Evolutionary conservation across 1,139 yeast genomes (phyloP), one percentile per base, ranked within the genome.

Genomic region (Saccharomycopsis phalli): DNA sequence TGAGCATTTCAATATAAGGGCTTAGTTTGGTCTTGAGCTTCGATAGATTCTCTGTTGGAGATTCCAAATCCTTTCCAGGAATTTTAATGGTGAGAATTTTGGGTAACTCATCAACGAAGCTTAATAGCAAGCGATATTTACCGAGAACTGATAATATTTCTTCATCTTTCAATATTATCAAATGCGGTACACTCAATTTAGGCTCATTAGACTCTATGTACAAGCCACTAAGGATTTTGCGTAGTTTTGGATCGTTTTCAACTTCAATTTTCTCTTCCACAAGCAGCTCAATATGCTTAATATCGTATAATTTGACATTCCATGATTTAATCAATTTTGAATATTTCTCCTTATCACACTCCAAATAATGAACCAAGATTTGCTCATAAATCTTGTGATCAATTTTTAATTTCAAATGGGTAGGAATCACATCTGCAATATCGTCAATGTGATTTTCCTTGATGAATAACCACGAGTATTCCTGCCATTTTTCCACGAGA

Each of bases 141-240:
- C 76, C 63, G 37, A 87, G 62, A 41, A 84, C 70, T 33, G 68
- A 65, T 32, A 87, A 56, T 1, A 77, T 69, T n/a, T 69, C 53
- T 0, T 65, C 55, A 53, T 82, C 87, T 46, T 68, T 64, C 23
- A 81, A 58, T 20, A 56, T 57, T 8, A 81, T 63, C 50, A 83
- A 60, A 53, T 82, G 88, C 0, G 65, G 63, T 2, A 81, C 76
- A 0, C 95, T 86, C 28, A 69, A 67, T 5, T 63, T 60, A 2
- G 81, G 82, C 33, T 80, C 80, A 17, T 71, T 70, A 0, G 76
- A 60, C 35, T 67, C 64, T 8, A 79, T 62, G 49, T 79, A 81
- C 7, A 86, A 53, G 16, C 67, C 62, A 6, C 83, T 74, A 26
- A 82, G 61, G 26, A 71, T 63, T 37, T 66, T 60, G 41, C 83